Evolutionary conservation across 2,329 filamentous ascomycete species (phyloP).

Genomic region (Claviceps spartinae): DNA sequence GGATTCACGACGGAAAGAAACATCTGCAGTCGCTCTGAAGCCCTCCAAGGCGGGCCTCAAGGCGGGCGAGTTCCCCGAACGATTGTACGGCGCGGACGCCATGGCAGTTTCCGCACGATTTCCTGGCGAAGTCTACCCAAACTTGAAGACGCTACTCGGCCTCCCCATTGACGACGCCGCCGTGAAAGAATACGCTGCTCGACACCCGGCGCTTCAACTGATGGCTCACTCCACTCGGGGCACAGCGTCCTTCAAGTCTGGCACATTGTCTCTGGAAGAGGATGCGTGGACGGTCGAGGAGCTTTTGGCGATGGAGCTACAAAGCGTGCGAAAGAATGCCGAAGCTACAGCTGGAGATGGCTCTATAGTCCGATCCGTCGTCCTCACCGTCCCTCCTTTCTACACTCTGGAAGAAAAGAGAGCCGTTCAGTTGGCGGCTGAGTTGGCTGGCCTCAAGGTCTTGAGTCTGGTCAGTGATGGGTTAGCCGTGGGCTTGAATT

Average conservation of each 20-base stretch:
- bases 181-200: conserved; percentile 55
- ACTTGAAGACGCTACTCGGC: conserved; percentile 83
- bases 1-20: conserved; percentile 93
- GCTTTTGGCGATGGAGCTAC: conserved; percentile 87
- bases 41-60: conserved; percentile 53
- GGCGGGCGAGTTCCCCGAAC: conserved; percentile 63
- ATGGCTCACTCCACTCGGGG: conserved; percentile 44
- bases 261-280: conserved; percentile 45
- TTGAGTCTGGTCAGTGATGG: conserved; percentile 79
- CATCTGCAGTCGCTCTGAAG: conserved; percentile 85
- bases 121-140: conserved; percentile 86
- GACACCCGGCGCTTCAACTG: conserved; percentile 68
- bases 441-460: conserved; percentile 77
- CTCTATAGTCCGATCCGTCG: conserved; percentile 60
- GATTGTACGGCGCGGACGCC: conserved; percentile 84
- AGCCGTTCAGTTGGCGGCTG: conserved; percentile 69
- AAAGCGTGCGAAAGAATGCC: conserved; percentile 81
- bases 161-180: conserved; percentile 46
- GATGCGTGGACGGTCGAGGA: conserved; percentile 76
- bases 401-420: conserved; percentile 85
- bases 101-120: conserved; percentile 76
- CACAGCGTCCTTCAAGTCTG: conserved; percentile 74
- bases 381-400: conserved; percentile 82
- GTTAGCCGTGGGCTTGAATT: conserved; percentile 85
- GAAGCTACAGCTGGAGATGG: conserved; percentile 68